Base-by-base conservation (phyloP, 768 basidiomycete species). In the Lentinus brumalis region DNA sequence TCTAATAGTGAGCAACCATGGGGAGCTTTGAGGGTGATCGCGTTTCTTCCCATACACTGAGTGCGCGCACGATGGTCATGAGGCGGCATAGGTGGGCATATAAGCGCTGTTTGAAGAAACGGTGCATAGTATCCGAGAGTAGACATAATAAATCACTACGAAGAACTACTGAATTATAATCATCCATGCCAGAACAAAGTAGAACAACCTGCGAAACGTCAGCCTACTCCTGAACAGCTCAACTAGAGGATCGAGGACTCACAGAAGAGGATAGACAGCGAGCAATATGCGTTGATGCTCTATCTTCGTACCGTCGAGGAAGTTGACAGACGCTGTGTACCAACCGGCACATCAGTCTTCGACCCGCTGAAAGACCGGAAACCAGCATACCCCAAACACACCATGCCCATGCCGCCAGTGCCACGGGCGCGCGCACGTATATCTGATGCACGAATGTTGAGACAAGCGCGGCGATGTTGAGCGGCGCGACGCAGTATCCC, bases 141-240 rank as follows among this genome's bases (percentile, higher is more conserved):
- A 21, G 14, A 26, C 18, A 54, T 26, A 44, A 51, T 58, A 58
- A 55, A 58, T 55, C 55, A 21, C 6, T 15, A 46, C 10, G 15
- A 41, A 61, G 21, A 12, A 49, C 63, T 73, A 96, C 74, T 94
- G 92, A 65, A 96, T 96, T 68, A 96, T 79, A 66, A 96, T 96
- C 94, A 96, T 96, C 94, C 94, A 96, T 3, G 94, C 92, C 42
- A 97, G 77, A 66, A 96, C 87, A 75, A 96, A 96, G 72, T 96
- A 97, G 74, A 97, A 96, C 35, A 97, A 78, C 46, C 92, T 93
- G 66, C 1, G 46, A 44, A 14, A 51, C 50, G 61, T 63, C 53
- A 55, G 30, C 31, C 41, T 14, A 14, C 10, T 11, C 6, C 3
- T 29, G 38, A 45, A 26, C 16, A 4, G 16, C 21, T 29, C 64